phyloP scores from a whole-genome alignment of 2,329 filamentous ascomycete genomes.

The Phoma sp. region DNA sequence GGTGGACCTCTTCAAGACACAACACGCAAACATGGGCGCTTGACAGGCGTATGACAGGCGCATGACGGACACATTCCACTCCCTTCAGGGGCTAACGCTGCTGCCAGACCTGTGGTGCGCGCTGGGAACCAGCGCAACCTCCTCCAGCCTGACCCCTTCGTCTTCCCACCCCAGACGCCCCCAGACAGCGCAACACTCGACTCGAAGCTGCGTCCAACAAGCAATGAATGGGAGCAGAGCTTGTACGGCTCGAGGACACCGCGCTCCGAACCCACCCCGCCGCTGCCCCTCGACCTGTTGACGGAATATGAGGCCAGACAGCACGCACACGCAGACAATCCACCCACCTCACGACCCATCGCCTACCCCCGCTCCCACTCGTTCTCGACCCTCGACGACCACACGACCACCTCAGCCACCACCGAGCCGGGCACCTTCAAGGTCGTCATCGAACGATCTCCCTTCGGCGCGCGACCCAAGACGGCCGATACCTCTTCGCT shows the following conservation, averaged over 20 bases:
- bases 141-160: conserved; percentile 44
- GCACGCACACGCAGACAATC: conserved; percentile 14
- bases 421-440: conserved; percentile 74
- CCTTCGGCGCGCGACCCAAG: conserved; percentile 63
- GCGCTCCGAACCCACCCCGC: conserved; percentile 34
- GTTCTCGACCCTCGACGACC: conserved; percentile 77
- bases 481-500: conserved; percentile 63
- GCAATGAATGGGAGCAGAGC: conserved; percentile 48
- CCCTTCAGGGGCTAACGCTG: conserved; percentile 1
- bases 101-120: conserved; percentile 45
- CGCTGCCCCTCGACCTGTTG: conserved; percentile 25
- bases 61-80: not conserved
- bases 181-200: conserved; percentile 46
- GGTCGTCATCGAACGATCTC: conserved; percentile 77
- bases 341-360: conserved; percentile 27
- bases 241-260: conserved; percentile 44
- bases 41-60: no score
- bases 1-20: not conserved
- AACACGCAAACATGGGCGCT: not conserved
- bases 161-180: conserved; percentile 49
- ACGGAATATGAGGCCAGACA: conserved; percentile 6
- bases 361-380: conserved; percentile 67
- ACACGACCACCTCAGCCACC: conserved; percentile 54
- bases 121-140: conserved; percentile 43
- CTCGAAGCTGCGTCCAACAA: conserved; percentile 35